These are phyloP conservation scores for Senna tora DNA, from an alignment of 306 rosid genomes.

Conservation along the genomic window DNA sequence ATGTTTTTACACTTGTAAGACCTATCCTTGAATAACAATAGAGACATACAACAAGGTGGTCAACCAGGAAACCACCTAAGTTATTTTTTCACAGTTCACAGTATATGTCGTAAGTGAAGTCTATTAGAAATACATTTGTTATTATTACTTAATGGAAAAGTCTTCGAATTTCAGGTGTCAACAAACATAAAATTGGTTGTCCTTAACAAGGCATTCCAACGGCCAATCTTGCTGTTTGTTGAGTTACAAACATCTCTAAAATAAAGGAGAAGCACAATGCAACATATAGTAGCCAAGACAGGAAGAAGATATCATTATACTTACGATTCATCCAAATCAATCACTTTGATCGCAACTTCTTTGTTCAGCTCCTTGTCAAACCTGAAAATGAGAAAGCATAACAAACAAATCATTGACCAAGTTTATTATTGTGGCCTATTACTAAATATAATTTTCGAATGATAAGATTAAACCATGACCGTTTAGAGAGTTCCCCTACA, in stretches of 20 bases:
- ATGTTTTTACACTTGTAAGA: not conserved
- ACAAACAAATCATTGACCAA: not conserved
- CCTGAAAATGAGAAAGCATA: constrained; percentile 57
- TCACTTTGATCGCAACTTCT: constrained; percentile 94
- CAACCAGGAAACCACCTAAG: not conserved
- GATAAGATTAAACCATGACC: not conserved
- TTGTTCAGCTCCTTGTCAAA: constrained; percentile 89
- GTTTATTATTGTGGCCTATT: not conserved
- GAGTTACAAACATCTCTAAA: constrained; percentile 14
- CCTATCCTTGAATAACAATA: not conserved
- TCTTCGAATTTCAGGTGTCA: constrained; percentile 10
- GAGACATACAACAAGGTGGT: not conserved
- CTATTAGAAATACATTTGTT: not conserved
- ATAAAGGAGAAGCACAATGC: not conserved
- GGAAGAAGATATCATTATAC: constrained; percentile 31
- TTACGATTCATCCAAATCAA: constrained; percentile 99
- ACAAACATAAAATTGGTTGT: constrained; percentile 18
- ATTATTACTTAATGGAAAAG: constrained; percentile 2
- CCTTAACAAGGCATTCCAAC: not conserved
- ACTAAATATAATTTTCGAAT: not conserved
- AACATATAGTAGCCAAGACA: not conserved
- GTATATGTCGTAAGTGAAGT: not conserved
- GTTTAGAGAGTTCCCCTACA: not conserved
- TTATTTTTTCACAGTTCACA: not conserved
- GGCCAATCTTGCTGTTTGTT: constrained; percentile 10